Base-by-base conservation (phyloP, 345 rosid genomes). In the Mercurialis annua region DNA sequence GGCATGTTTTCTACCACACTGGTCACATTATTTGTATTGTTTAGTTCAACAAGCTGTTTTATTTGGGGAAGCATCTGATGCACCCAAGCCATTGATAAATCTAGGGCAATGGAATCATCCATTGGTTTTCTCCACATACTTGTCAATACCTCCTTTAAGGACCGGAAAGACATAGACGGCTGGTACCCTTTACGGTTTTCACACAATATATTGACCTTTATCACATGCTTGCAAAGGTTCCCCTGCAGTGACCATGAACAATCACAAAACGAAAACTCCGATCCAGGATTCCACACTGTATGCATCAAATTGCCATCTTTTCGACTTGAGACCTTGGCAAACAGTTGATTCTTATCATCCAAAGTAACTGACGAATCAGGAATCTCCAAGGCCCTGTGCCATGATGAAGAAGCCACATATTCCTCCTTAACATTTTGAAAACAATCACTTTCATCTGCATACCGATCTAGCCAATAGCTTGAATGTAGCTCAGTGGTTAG, bases 191-290 rank as follows among this genome's bases (percentile, higher is more conserved):
- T 58, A 11, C 23, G 68, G 65, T 76, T 79, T 75, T 81, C 86
- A 42, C 90, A 83, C 0, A 85, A 76, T 82, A 84, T 79, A 60
- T 91, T 91, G 48, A 87, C 97, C 82, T 91, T 91, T 44, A 89
- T 76, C 76, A 91, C 87, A 74, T 94, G 99, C 76, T 94, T 94
- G 90, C 99, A 94, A 54, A 94, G 73, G 76, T 91, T 91, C 56
- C 96, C 99, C 71, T 84, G 98, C 81, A 86, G 69, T 29, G 98
- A 90, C 97, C 98, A 93, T 16, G 87, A 60, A 53, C 92, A 93
- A 67, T 91, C 95, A 49, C 97, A 91, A 69, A 89, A 86, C 6
- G 92, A 92, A 77, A 91, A 94, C 59, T 91, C 96, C 0, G 99
- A 89, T 51, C 97, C 90, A n/a, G 96, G 92, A 67, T 94, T 94